Percentiles rank a stretch among this genome's conserved stretches.
These are phyloP conservation scores for Miamiensis avidus DNA, from an alignment of 169 alveolate genomes.

Conservation along the genomic window DNA sequence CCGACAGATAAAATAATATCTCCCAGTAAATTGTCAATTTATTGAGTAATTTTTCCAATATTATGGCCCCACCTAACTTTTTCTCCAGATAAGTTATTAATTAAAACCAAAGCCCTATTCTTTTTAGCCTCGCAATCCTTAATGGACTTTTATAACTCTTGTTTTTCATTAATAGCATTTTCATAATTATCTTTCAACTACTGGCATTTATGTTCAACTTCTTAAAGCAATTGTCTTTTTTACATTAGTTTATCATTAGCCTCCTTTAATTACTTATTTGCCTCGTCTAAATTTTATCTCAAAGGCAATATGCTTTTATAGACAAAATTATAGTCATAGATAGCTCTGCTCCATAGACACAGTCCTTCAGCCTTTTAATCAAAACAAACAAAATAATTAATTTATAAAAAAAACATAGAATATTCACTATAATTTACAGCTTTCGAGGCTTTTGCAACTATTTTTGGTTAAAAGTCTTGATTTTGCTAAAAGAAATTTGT, in stretches of 20 bases:
- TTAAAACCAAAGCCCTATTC: constrained; percentile 71
- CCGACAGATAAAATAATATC: constrained; percentile 86
- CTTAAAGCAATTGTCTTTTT: constrained; percentile 60
- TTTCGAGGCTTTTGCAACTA: constrained; percentile 63
- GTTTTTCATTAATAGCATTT: constrained; percentile 46
- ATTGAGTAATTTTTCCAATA: constrained; percentile 34
- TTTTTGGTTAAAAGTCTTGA: constrained; percentile 59
- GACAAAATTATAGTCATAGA: constrained; percentile 80
- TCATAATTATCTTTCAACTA: constrained; percentile 64
- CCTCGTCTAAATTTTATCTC: constrained; percentile 80
- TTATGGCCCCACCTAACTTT: constrained; percentile 74
- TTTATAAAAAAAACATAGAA: not conserved
- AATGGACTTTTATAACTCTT: constrained; percentile 51
- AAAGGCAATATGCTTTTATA: constrained; percentile 80
- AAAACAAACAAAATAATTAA: not conserved
- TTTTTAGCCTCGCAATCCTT: constrained; percentile 55
- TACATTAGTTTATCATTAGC: constrained; percentile 62
- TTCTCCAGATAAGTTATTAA: constrained; percentile 70
- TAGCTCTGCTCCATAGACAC: constrained; percentile 85
- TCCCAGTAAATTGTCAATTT: constrained; percentile 65
- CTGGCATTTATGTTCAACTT: constrained; percentile 60
- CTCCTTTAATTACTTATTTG: constrained; percentile 68
- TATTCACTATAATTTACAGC: constrained; percentile 68
- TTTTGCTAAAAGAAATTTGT: constrained; percentile 44
- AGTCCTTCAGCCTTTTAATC: constrained; percentile 53